phyloP scores from a whole-genome alignment of 2,329 filamentous ascomycete genomes.

The Trichoderma atroviride region DNA sequence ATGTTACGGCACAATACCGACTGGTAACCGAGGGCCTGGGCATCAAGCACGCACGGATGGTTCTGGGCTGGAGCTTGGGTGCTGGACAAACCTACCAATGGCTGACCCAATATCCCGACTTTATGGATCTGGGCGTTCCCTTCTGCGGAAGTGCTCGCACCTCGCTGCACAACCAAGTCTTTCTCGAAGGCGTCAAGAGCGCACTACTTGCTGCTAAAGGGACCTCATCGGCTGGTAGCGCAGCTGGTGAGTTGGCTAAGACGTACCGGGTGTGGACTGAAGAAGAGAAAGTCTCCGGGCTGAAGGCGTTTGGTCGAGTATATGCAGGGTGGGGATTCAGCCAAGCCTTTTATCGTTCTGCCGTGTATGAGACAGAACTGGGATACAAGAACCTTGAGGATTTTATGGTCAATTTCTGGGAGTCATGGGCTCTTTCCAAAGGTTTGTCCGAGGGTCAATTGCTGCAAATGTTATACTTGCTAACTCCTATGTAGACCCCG shows the following conservation, averaged over 20 bases:
- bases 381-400: constrained; percentile 71
- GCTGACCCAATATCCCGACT: constrained; percentile 52
- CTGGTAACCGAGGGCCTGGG: constrained; percentile 47
- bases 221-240: constrained; percentile 54
- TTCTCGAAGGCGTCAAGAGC: constrained; percentile 56
- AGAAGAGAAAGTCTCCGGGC: constrained; percentile 43
- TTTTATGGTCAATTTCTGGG: constrained; percentile 77
- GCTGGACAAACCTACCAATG: constrained; percentile 58
- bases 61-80: constrained; percentile 61
- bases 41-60: constrained; percentile 47
- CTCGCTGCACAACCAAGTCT: constrained; percentile 55
- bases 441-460: constrained; percentile 42
- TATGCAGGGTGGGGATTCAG: constrained; percentile 84
- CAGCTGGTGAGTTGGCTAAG: constrained; percentile 35
- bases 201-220: constrained; percentile 49
- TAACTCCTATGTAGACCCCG: constrained; percentile 55
- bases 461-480: neutral
- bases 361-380: constrained; percentile 63
- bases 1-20: constrained; percentile 52
- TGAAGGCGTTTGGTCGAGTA: constrained; percentile 73
- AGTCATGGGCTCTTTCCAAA: constrained; percentile 71
- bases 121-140: constrained; percentile 49
- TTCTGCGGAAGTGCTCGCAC: constrained; percentile 56
- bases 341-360: constrained; percentile 74
- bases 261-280: constrained; percentile 42